Conservation (phyloP, 768 basidiomycete genomes). For the Glaciozyma martinii region DNA sequence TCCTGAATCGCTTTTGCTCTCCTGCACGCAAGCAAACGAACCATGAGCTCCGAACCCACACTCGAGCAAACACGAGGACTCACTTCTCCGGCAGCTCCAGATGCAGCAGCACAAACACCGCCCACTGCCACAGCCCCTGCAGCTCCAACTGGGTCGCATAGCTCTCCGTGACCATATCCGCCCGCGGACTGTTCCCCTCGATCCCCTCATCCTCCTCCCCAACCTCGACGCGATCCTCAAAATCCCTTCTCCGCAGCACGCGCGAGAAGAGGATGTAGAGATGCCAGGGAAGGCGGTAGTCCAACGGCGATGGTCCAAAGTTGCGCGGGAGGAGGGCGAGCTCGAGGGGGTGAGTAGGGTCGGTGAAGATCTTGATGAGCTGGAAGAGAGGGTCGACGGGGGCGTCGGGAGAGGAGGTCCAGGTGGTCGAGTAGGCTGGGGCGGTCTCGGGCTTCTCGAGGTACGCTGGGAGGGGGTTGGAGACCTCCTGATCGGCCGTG, state of each 20-base stretch:
- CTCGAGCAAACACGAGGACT: slow-evolving; percentile 34
- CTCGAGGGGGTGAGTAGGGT: slow-evolving; percentile 59
- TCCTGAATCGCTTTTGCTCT: slow-evolving; percentile 75
- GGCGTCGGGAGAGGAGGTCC: background rate
- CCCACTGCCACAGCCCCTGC: slow-evolving; percentile 70
- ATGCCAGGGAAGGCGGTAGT: slow-evolving; percentile 84
- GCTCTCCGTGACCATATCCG: slow-evolving; percentile 68
- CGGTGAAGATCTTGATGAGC: slow-evolving; percentile 65
- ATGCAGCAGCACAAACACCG: slow-evolving; percentile 80
- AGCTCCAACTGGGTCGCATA: slow-evolving; percentile 83
- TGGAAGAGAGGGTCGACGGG: slow-evolving; percentile 63
- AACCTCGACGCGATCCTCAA: slow-evolving; percentile 58
- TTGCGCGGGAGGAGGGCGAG: slow-evolving; percentile 59
- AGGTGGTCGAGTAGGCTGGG: background rate
- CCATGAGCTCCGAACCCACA: background rate
- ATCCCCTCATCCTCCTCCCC: slow-evolving; percentile 43
- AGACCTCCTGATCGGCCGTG: background rate
- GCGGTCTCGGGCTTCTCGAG: slow-evolving; percentile 30
- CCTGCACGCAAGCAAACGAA: slow-evolving; percentile 44
- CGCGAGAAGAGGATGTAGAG: slow-evolving; percentile 77
- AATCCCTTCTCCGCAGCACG: slow-evolving; percentile 72
- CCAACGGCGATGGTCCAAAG: slow-evolving; percentile 64
- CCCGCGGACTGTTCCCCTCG: slow-evolving; percentile 72
- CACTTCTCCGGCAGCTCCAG: slow-evolving; percentile 72
- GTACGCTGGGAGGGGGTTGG: slow-evolving; percentile 29